phyloP scores from a whole-genome alignment of 441 rosid species.

The Hura crepitans region DNA sequence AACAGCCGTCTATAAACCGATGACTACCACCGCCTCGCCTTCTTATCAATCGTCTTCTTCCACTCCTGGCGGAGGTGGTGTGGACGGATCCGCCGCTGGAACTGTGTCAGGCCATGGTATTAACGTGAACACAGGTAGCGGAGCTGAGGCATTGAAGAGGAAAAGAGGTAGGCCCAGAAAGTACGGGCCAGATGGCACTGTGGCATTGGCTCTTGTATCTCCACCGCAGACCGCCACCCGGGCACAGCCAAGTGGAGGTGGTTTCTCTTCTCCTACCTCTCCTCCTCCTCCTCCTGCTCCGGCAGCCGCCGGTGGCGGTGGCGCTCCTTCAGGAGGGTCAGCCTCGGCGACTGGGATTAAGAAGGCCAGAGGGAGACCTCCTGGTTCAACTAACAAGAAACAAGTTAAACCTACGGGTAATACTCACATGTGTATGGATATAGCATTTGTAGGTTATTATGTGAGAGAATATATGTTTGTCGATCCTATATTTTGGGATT shows the following conservation, averaged over 20 bases:
- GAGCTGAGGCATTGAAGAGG: constrained; percentile 46
- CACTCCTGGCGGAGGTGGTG: constrained; percentile 10
- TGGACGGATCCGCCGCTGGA: constrained; percentile 25
- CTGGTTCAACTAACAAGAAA: constrained; percentile 67
- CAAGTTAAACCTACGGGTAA: constrained; percentile 47
- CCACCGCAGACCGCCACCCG: constrained; percentile 30
- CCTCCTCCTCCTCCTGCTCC: background rate
- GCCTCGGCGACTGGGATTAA: constrained; percentile 40
- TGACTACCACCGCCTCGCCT: constrained; percentile 34
- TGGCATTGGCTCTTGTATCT: constrained; percentile 43
- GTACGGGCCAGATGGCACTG: constrained; percentile 61
- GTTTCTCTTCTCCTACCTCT: constrained; percentile 32
- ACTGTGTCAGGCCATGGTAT: constrained; percentile 21
- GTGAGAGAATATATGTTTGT: too few relatives aligned
- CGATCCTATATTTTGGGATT: background rate
- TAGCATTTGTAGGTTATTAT: too few relatives aligned
- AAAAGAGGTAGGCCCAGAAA: constrained; percentile 87
- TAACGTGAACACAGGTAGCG: constrained; percentile 42
- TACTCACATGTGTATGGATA: background rate
- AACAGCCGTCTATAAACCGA: constrained; percentile 51
- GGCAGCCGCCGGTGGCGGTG: background rate
- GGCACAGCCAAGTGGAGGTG: constrained; percentile 27
- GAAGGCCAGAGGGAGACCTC: constrained; percentile 74
- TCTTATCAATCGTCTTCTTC: constrained; percentile 36
- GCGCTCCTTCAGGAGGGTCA: constrained; percentile 22